A percentile compares a stretch with the other conserved stretches of the same genome.
Evolutionary conservation across 2,329 filamentous ascomycete species (phyloP).

Genomic region (Pestalotiopsis sp.): DNA sequence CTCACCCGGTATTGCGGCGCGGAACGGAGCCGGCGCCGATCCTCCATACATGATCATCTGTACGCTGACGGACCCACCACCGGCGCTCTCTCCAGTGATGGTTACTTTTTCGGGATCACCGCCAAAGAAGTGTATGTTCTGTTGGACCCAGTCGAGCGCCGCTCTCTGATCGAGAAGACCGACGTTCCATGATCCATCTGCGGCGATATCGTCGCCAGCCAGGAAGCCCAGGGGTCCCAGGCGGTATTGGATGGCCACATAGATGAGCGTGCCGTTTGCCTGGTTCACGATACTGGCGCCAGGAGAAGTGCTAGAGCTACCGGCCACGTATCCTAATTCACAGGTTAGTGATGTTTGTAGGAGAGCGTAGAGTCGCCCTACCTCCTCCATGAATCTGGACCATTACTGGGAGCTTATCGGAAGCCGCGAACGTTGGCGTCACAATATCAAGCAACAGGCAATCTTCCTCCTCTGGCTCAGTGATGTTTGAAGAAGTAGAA

Average conservation of each 20-base stretch:
- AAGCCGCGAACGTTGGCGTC: not conserved
- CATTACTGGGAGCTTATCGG: not conserved
- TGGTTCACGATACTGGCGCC: not conserved
- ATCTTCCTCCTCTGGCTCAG: not conserved
- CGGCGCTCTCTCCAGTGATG: slow-evolving; percentile 49
- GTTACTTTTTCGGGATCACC: slow-evolving; percentile 42
- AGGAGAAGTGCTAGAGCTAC: not conserved
- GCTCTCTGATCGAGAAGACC: slow-evolving; percentile 49
- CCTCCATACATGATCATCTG: not conserved
- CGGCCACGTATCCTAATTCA: not conserved
- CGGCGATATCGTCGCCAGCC: not conserved
- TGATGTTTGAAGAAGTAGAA: not conserved
- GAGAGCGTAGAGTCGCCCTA: not conserved
- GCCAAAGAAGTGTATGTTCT: slow-evolving; percentile 34
- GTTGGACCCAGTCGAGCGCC: slow-evolving; percentile 46
- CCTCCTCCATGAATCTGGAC: not conserved
- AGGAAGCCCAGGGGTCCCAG: not conserved
- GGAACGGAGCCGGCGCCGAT: not conserved
- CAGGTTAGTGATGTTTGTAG: not conserved
- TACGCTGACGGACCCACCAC: slow-evolving; percentile 25
- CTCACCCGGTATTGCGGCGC: not conserved
- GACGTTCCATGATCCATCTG: slow-evolving; percentile 36
- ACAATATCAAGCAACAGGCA: not conserved
- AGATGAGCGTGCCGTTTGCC: not conserved
- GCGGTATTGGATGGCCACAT: not conserved